These are phyloP conservation scores for Sherardia arvensis DNA, from an alignment of 257 asterid genomes.

Conservation along the genomic window DNA sequence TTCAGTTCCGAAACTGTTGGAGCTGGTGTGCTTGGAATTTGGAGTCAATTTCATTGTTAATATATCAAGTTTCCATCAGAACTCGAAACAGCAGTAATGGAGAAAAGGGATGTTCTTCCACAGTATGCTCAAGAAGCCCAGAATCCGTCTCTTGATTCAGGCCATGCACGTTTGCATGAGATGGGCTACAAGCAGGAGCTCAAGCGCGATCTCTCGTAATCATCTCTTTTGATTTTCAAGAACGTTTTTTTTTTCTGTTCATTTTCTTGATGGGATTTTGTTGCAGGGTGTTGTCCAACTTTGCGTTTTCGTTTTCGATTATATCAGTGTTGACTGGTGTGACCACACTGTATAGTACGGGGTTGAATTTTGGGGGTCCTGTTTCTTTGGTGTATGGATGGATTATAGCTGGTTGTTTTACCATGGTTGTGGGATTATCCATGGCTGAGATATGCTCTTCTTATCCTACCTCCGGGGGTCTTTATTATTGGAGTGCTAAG, in stretches of 20 bases:
- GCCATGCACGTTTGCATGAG: conserved; percentile 76
- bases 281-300: conserved; percentile 73
- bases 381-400: conserved; percentile 79
- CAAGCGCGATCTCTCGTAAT: conserved; percentile 97
- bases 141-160: conserved; percentile 43
- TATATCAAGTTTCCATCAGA: neutral
- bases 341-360: conserved; percentile 75
- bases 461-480: conserved; percentile 97
- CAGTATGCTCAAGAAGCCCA: conserved; percentile 22
- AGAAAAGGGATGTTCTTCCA: conserved; percentile 23
- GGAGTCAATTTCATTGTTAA: neutral
- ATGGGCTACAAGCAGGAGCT: conserved; percentile 98
- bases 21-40: neutral
- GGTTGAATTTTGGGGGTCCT: conserved; percentile 85
- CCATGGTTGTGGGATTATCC: conserved; percentile 74
- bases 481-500: conserved; percentile 95
- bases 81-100: neutral
- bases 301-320: conserved; percentile 85
- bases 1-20: neutral
- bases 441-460: conserved; percentile 99
- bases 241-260: neutral
- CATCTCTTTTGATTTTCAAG: neutral
- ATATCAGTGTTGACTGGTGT: conserved; percentile 93
- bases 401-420: conserved; percentile 72
- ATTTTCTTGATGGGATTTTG: neutral